These are phyloP conservation scores for Cercospora canescens DNA, from an alignment of 2,329 filamentous ascomycete genomes.

Conservation along the genomic window DNA sequence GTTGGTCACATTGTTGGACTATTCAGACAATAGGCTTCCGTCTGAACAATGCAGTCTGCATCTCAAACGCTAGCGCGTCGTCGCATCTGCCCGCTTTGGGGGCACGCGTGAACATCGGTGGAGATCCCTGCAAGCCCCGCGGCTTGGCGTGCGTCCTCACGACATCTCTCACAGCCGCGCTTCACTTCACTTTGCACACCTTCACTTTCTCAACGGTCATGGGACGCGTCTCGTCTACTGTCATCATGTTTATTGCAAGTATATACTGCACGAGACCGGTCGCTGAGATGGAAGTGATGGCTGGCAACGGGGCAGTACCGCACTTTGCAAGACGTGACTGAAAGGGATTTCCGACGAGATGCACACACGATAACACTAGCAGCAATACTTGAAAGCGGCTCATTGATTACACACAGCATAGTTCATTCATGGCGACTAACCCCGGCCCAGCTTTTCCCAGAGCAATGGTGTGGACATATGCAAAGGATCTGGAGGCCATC, in stretches of 20 bases:
- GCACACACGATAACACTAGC: neutral
- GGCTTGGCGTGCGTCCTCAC: neutral
- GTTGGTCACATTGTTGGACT: neutral
- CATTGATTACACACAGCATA: too few species aligned
- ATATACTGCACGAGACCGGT: neutral
- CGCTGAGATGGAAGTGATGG: neutral
- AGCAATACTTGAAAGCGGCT: too few species aligned
- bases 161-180: neutral
- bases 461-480: too few species aligned
- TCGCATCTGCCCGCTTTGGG: neutral
- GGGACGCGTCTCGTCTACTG: neutral
- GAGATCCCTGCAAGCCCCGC: neutral
- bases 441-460: too few species aligned
- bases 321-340: neutral
- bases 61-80: conserved; percentile 1
- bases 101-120: neutral
- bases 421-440: too few species aligned
- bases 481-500: too few species aligned
- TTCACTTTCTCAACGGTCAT: neutral
- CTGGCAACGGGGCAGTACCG: neutral
- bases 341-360: neutral
- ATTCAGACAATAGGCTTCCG: conserved; percentile 1
- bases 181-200: neutral
- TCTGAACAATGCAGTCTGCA: neutral
- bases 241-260: neutral